Conservation (phyloP, 139 green algal genomes). For the Chlamydomonas schloesseri region DNA sequence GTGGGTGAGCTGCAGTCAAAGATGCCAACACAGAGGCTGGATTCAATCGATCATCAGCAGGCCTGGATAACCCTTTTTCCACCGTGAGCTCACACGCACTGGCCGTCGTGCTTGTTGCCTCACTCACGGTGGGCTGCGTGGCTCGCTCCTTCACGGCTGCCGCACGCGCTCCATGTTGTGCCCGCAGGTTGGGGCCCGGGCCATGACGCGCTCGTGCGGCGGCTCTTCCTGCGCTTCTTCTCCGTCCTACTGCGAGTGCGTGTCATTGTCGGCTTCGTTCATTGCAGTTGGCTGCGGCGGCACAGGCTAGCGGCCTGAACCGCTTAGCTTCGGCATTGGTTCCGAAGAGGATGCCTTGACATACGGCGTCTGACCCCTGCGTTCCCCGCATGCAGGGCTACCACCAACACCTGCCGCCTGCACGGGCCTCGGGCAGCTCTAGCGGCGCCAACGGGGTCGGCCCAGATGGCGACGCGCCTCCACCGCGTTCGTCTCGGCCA, state of each 20-base stretch:
- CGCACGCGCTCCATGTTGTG: no score
- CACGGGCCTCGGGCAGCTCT: neutral
- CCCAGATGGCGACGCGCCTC: neutral
- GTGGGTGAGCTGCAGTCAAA: neutral
- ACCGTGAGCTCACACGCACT: no score
- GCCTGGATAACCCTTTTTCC: no score
- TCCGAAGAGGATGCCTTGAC: no score
- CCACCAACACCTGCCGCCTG: constrained; percentile 9
- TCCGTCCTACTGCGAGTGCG: constrained; percentile 31
- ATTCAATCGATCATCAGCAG: no score
- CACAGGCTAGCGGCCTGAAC: neutral
- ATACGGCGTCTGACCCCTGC: no score
- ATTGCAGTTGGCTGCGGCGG: no score
- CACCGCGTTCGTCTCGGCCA: neutral
- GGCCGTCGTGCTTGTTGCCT: no score
- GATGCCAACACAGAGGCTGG: no score
- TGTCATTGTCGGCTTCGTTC: no score
- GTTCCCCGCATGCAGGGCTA: constrained; percentile 38
- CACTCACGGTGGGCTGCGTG: no score
- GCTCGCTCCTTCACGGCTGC: neutral
- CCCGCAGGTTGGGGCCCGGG: constrained; percentile 31
- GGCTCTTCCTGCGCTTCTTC: constrained; percentile 52
- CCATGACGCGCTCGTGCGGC: constrained; percentile 47
- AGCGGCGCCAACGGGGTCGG: neutral
- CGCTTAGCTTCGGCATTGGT: no score